Evolutionary conservation across 208 protist species (phyloP).

Genomic region (Leishmania mexicana): DNA sequence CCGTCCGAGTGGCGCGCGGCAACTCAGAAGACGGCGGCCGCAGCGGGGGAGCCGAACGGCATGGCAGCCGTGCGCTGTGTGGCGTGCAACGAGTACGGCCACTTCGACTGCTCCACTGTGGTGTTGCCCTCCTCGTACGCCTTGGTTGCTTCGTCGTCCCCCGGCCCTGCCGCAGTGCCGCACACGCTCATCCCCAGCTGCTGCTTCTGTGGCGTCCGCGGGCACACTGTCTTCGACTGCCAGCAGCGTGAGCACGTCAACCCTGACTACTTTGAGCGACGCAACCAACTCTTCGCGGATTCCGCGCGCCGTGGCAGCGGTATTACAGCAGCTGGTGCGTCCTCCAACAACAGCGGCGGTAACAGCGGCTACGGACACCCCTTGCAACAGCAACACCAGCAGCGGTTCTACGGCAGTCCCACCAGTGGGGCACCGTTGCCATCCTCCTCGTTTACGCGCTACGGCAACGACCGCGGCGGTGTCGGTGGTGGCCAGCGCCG

Average conservation of each 20-base stretch:
- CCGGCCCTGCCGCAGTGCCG: conserved; percentile 15
- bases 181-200: conserved; percentile 35
- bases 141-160: conserved; percentile 1
- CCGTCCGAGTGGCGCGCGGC: conserved; percentile 16
- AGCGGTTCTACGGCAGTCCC: conserved; percentile 1
- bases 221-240: conserved; percentile 78
- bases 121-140: conserved; percentile 4
- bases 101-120: conserved; percentile 64
- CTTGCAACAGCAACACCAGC: conserved; percentile 22
- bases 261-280: conserved; percentile 58
- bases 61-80: conserved; percentile 68
- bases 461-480: conserved; percentile 7
- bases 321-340: neutral
- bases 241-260: conserved; percentile 35
- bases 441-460: conserved; percentile 1
- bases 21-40: conserved; percentile 12
- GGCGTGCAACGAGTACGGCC: conserved; percentile 52
- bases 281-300: conserved; percentile 22
- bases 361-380: neutral
- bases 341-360: conserved; percentile 13
- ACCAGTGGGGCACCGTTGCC: neutral
- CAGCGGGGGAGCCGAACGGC: conserved; percentile 23
- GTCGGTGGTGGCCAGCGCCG: conserved; percentile 17
- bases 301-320: neutral
- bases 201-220: conserved; percentile 62